Conservation (phyloP, 73 alveolate genomes). For the Durusdinium trenchii region DNA sequence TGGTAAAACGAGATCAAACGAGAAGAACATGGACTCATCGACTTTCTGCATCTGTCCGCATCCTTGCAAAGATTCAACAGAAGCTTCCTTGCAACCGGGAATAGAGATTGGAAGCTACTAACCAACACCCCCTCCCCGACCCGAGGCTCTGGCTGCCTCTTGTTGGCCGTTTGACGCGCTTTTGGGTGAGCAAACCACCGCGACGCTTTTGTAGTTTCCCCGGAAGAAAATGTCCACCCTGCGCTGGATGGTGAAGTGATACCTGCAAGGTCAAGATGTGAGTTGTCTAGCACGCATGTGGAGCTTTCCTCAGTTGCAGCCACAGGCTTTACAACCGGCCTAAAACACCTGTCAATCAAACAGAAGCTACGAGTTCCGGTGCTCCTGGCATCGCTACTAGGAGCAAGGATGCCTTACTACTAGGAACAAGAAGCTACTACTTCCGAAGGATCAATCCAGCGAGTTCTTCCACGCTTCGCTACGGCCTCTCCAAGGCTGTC, state of each 20-base stretch:
- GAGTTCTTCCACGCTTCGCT: neutral
- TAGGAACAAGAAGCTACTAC: neutral
- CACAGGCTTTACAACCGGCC: neutral
- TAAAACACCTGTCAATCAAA: too few relatives aligned
- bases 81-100: neutral
- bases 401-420: neutral
- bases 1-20: neutral
- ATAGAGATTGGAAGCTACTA: neutral
- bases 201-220: constrained; percentile 63
- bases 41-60: neutral
- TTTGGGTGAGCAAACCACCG: constrained; percentile 47
- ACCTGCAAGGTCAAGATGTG: neutral
- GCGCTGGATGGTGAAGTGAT: constrained; percentile 25
- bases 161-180: neutral
- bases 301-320: neutral
- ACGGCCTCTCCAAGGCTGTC: constrained; percentile 10
- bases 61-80: too few relatives aligned
- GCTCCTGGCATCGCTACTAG: too few relatives aligned
- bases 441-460: neutral
- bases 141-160: neutral
- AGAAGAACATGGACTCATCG: neutral
- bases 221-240: constrained; percentile 70
- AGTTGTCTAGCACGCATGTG: neutral
- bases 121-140: neutral
- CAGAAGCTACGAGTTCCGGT: too few relatives aligned